Conservation (phyloP, 164 flowering plant genomes). For the Piper betle region DNA sequence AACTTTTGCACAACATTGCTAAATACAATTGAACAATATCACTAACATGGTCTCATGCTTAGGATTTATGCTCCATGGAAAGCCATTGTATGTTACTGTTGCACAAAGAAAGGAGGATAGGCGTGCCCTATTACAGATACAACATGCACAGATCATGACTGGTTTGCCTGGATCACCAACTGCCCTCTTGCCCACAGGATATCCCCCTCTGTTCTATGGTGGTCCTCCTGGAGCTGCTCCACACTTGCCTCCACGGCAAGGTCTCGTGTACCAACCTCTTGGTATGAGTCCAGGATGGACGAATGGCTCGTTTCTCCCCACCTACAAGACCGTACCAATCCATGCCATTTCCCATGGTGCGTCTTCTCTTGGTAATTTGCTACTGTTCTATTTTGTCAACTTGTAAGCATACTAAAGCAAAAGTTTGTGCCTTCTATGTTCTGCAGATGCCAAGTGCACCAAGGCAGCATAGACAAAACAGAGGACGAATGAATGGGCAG, state of each 20-base stretch:
- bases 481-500: slow-evolving; percentile 53
- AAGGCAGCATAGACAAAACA: slow-evolving; percentile 44
- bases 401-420: neutral
- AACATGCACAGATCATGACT: slow-evolving; percentile 38
- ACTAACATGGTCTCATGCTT: neutral
- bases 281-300: slow-evolving; percentile 75
- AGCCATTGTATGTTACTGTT: slow-evolving; percentile 74
- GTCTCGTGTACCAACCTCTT: slow-evolving; percentile 56
- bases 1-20: too few species aligned
- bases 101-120: slow-evolving; percentile 91
- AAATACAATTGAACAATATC: too few species aligned
- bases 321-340: slow-evolving; percentile 44
- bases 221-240: slow-evolving; percentile 34
- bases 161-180: slow-evolving; percentile 46
- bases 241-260: slow-evolving; percentile 42
- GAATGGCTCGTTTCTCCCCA: slow-evolving; percentile 33
- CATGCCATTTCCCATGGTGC: slow-evolving; percentile 32
- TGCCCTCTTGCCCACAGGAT: slow-evolving; percentile 48
- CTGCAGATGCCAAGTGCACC: slow-evolving; percentile 37
- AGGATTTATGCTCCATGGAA: slow-evolving; percentile 58
- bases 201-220: slow-evolving; percentile 47
- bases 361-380: neutral
- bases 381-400: neutral
- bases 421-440: neutral
- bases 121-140: slow-evolving; percentile 51